Base-by-base conservation (phyloP, 352 stramenopile genomes). In the Phytophthora foliorum region DNA sequence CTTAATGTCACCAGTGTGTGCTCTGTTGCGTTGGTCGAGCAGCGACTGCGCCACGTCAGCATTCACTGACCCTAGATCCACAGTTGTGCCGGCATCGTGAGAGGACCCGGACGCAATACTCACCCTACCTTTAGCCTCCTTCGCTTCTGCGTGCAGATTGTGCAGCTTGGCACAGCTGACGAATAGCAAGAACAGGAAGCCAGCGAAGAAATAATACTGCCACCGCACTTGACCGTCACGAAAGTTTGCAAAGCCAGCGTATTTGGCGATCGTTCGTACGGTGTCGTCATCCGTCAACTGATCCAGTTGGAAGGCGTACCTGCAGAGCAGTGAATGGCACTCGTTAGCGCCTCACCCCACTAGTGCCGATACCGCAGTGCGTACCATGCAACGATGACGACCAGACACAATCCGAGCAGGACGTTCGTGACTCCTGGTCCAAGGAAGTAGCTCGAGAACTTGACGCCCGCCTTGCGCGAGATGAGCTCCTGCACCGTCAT, bases 151-250 rank as follows among this genome's bases (percentile, higher is more conserved):
- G 22, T 91, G 82, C n/a, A 94, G 48, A n/a, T 85, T 88, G 39
- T 82, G 73, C n/a, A 94, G 64, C 69, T 93, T 90, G 10, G 86
- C 73, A 24, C 71, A 78, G 57, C 69, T 81, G 13, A 90, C 44
- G 17, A 93, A 89, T 5, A 96, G 72, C 34, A 94, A 53, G 42
- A 89, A 68, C 25, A 91, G 68, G 19, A 84, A 80, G 0, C 45
- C 55, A 6, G 82, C 80, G 45, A 91, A 92, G 46, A 94, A 76
- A 53, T 88, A 96, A 63, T 88, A 86, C 60, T 84, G 70, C 84
- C 89, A 94, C 6, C 56, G 48, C 17, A 84, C 72, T 17, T 70
- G 64, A 7, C 50, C 59, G 1, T 61, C 63, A 17, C 74, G 74
- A 57, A 94, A 91, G 57, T 91, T 75, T 8, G 68, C 72, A 38